A percentile compares a stretch with the other conserved stretches of the same genome.
Evolutionary conservation across 2,329 filamentous ascomycete species (phyloP).

Genomic region (Arthrobotrys sinensis): DNA sequence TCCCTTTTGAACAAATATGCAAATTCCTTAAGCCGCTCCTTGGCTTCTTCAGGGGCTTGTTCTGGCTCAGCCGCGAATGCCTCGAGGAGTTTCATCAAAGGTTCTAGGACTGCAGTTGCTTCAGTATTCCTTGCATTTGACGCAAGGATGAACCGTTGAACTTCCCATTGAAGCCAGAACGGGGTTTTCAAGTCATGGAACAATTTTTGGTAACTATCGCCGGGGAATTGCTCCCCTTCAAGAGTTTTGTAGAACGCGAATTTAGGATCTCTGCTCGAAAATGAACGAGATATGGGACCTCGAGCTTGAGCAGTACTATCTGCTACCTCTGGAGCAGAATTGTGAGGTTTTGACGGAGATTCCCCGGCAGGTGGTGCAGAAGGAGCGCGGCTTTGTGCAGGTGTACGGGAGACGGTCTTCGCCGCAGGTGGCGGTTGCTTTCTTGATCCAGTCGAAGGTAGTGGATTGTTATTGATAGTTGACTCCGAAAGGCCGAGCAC

Average conservation of each 20-base stretch:
- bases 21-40: neutral
- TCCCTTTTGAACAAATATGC: neutral
- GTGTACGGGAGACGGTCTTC: neutral
- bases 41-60: conserved; percentile 9
- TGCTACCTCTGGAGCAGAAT: neutral
- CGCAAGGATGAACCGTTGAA: conserved; percentile 20
- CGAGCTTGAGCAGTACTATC: neutral
- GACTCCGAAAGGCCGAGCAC: neutral
- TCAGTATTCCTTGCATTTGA: conserved; percentile 3
- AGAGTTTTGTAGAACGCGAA: conserved; percentile 30
- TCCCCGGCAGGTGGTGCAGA: neutral
- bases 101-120: neutral
- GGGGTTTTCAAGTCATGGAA: neutral
- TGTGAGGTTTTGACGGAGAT: neutral
- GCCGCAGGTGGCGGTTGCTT: neutral
- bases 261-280: neutral
- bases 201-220: conserved; percentile 14
- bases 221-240: conserved; percentile 34
- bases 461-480: neutral
- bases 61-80: neutral
- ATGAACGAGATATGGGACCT: neutral
- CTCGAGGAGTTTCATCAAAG: neutral
- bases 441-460: neutral
- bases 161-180: conserved; percentile 51
- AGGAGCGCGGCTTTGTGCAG: neutral